phyloP scores from a whole-genome alignment of 495 filamentous ascomycete species.

The Pseudevernia furfuracea region DNA sequence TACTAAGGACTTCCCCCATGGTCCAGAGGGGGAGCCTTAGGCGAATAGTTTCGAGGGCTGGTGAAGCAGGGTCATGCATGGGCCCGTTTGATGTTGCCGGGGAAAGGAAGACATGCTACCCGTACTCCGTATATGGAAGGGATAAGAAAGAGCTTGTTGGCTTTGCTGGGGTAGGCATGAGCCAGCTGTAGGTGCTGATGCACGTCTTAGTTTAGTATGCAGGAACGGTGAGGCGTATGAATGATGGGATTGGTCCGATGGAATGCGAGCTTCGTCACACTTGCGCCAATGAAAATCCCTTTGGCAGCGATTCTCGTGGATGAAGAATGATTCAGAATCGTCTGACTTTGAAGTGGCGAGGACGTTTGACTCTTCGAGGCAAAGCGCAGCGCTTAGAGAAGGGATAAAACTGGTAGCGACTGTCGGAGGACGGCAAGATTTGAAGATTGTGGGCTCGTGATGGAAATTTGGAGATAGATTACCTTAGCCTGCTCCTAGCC shows the following conservation, averaged over 20 bases:
- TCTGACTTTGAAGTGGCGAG: slow-evolving; percentile 7
- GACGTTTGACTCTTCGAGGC: slow-evolving; percentile 7
- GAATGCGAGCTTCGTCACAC: slow-evolving; percentile 4
- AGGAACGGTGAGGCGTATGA: slow-evolving; percentile 11
- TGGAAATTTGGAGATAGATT: too few species aligned
- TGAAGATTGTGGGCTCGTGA: not conserved
- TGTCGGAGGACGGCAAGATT: not conserved
- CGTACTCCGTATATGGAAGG: not conserved
- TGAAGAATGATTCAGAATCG: not conserved
- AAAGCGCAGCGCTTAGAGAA: slow-evolving; percentile 25
- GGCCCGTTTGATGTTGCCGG: not conserved
- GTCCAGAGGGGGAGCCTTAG: not conserved
- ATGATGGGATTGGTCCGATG: slow-evolving; percentile 9
- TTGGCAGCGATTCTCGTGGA: not conserved
- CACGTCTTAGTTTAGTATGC: slow-evolving; percentile 12
- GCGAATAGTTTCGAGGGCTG: slow-evolving; percentile 3
- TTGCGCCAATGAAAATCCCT: slow-evolving; percentile 6
- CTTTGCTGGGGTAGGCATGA: not conserved
- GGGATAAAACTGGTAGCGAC: slow-evolving; percentile 10
- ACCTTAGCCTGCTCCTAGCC: too few species aligned
- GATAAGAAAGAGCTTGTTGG: not conserved
- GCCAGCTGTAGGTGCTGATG: not conserved
- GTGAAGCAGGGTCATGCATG: not conserved
- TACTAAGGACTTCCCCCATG: not conserved
- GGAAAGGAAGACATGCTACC: not conserved